Base-by-base conservation (phyloP, 2,329 filamentous ascomycete genomes). In the Lecanicillium sp. region DNA sequence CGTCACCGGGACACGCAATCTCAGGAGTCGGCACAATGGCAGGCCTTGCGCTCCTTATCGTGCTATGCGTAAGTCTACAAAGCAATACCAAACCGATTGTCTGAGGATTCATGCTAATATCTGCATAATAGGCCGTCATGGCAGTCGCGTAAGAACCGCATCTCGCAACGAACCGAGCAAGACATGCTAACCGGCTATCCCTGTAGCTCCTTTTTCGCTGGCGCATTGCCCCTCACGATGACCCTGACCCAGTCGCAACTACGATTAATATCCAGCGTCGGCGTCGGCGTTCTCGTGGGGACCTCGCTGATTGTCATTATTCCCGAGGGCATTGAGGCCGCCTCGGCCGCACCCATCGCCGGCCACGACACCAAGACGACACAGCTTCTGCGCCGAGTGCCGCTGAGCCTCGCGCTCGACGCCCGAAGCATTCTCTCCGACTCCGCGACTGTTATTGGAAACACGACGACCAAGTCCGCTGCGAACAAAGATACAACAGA, bases 271-370 rank as follows among this genome's bases (percentile, higher is more conserved):
- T 94, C 91, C 19, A 90, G 90, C 49, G 80, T 97, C 63, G 93
- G 93, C 45, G 89, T 95, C 66, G 93, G 93, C 37, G 86, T 98
- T 44, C 74, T 98, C 8, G 90, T 98, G 14, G 93, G 93, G 29
- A 97, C 93, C 23, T 91, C 91, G 1, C 77, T 98, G 55, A 91
- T 97, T 55, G 90, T 98, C 26, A 97, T 98, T 61, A 95, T 98
- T 59, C 93, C 93, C 1, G 93, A 98, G 67, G 93, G 93, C 30
- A 84, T 97, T 51, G 90, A 96, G 63, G 91, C 93, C 3, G 77
- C 96, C 49, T 88, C 93, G 57, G 82, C 75, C 12, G 70, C 76
- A 3, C 66, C 68, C 2, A 63, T 70, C 49, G 56, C 63, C 6
- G 54, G 64, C 9, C 68, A 72, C 39, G 56, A 66, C 43, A 69